These are phyloP conservation scores for Penicillium diatomitis DNA, from an alignment of 495 filamentous ascomycete species.

Conservation along the genomic window DNA sequence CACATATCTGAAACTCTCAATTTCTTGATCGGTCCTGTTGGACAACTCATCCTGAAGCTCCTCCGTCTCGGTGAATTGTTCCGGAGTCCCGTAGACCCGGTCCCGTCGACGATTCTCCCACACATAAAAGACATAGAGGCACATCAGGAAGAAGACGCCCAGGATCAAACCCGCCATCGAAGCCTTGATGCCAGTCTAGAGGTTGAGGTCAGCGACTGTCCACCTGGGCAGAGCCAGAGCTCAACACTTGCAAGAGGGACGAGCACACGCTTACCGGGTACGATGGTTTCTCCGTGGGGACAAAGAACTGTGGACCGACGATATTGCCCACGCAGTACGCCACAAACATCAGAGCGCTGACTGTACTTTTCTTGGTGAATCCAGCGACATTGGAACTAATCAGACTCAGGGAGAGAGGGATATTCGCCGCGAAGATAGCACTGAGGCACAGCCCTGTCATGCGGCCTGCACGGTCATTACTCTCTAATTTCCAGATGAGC, in stretches of 20 bases:
- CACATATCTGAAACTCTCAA: constrained; percentile 24
- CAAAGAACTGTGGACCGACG: constrained; percentile 29
- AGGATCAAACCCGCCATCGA: constrained; percentile 18
- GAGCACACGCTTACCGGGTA: constrained; percentile 19
- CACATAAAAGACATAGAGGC: constrained; percentile 15
- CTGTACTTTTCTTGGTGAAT: constrained; percentile 53
- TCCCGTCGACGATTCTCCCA: constrained; percentile 22
- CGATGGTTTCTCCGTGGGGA: constrained; percentile 22
- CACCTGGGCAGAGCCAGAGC: neutral
- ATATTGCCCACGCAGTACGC: constrained; percentile 33
- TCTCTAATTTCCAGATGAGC: constrained; percentile 47
- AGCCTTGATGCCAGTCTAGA: constrained; percentile 22
- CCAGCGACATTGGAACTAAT: constrained; percentile 54
- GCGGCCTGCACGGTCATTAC: constrained; percentile 38
- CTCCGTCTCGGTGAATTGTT: constrained; percentile 14
- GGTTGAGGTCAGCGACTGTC: too few species aligned
- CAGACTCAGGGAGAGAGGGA: constrained; percentile 46
- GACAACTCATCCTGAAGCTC: constrained; percentile 21
- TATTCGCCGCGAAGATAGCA: constrained; percentile 41
- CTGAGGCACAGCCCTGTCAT: constrained; percentile 48
- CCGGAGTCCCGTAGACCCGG: constrained; percentile 14
- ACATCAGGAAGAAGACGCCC: constrained; percentile 18
- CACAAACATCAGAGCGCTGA: constrained; percentile 30
- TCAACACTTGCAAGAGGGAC: neutral
- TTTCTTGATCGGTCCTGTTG: constrained; percentile 26